These are phyloP conservation scores for Quercus phellos DNA, from an alignment of 331 rosid species.

Conservation along the genomic window DNA sequence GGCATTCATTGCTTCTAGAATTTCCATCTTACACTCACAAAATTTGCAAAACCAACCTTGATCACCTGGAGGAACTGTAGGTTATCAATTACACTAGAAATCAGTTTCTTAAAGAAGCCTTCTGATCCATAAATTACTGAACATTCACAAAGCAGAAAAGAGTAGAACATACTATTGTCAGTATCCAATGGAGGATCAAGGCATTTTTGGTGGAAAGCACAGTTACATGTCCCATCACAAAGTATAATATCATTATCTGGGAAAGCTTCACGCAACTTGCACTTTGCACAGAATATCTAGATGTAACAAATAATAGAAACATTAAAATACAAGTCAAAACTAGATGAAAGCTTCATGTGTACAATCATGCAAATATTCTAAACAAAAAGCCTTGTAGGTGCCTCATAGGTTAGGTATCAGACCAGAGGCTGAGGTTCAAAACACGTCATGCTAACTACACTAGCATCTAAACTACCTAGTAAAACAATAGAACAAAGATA, in stretches of 20 bases:
- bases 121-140: conserved; percentile 8
- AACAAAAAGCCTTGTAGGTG: not conserved
- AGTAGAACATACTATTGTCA: conserved; percentile 59
- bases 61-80: conserved; percentile 86
- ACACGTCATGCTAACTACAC: not conserved
- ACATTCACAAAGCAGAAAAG: conserved; percentile 13
- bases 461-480: not conserved
- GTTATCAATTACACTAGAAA: conserved; percentile 22
- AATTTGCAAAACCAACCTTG: conserved; percentile 94
- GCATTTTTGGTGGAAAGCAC: conserved; percentile 92
- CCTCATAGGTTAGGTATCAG: not conserved
- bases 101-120: conserved; percentile 21
- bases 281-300: conserved; percentile 89
- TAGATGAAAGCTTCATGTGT: not conserved
- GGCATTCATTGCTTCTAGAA: conserved; percentile 76
- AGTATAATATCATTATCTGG: conserved; percentile 90
- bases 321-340: conserved; percentile 13
- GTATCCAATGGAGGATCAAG: conserved; percentile 89
- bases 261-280: conserved; percentile 77
- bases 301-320: conserved; percentile 18
- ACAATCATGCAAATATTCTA: not conserved
- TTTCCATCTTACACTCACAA: conserved; percentile 88
- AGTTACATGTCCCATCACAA: conserved; percentile 92
- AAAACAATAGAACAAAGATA: not conserved
- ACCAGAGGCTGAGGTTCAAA: not conserved